These are phyloP conservation scores for Ceratobasidium sp. DNA, from an alignment of 1,284 basidiomycete genomes.

Conservation along the genomic window DNA sequence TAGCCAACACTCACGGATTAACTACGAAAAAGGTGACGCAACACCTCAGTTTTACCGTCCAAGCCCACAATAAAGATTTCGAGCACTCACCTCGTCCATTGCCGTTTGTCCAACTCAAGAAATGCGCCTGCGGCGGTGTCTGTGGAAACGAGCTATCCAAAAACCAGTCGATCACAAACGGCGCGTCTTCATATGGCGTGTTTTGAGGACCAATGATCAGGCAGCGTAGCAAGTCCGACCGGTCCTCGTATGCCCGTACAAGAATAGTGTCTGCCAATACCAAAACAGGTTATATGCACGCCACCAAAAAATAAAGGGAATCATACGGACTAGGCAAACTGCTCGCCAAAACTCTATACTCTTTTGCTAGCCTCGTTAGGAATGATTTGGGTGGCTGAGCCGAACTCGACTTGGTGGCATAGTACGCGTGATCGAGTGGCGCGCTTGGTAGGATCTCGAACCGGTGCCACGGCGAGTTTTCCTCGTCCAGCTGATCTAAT, in stretches of 20 bases:
- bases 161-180: conserved; percentile 95
- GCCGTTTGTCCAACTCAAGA: conserved; percentile 94
- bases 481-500: conserved; percentile 50
- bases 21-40: conserved; percentile 59
- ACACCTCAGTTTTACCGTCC: conserved; percentile 20
- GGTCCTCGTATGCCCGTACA: conserved; percentile 72
- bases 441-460: conserved; percentile 83
- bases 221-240: conserved; percentile 86
- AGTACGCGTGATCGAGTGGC: conserved; percentile 86
- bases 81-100: conserved; percentile 81
- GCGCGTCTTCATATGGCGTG: conserved; percentile 93
- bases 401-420: conserved; percentile 63
- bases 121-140: conserved; percentile 89
- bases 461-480: conserved; percentile 69
- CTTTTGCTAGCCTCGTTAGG: conserved; percentile 79
- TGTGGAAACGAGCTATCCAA: conserved; percentile 89
- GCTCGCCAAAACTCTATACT: conserved; percentile 83
- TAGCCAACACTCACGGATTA: conserved; percentile 71
- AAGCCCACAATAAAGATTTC: conserved; percentile 12
- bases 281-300: conserved; percentile 31
- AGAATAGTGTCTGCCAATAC: conserved; percentile 60
- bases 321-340: conserved; percentile 80
- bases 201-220: conserved; percentile 94
- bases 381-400: conserved; percentile 79
- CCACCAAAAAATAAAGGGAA: conserved; percentile 35